phyloP scores from a whole-genome alignment of 306 rosid species.

The Purshia tridentata region DNA sequence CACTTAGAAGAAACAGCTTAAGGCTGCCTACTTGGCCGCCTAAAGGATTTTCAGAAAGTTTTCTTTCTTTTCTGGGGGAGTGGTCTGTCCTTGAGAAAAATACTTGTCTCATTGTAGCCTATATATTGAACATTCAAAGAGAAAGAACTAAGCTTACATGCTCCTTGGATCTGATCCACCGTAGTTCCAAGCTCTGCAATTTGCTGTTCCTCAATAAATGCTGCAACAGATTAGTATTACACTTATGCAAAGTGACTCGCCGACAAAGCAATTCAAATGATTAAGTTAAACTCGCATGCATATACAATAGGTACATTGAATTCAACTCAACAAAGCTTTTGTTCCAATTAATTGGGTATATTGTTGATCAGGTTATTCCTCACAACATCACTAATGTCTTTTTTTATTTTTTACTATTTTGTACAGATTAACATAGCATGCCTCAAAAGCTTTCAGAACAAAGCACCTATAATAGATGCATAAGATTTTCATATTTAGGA shows the following conservation, averaged over 20 bases:
- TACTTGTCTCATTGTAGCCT: background rate
- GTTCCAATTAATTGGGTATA: background rate
- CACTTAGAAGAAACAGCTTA: background rate
- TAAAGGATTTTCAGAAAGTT: background rate
- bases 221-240: slow-evolving; percentile 47
- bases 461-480: background rate
- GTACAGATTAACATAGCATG: background rate
- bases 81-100: background rate
- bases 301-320: background rate
- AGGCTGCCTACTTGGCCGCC: background rate
- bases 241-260: slow-evolving; percentile 18
- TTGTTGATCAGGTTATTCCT: background rate
- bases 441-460: background rate
- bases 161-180: slow-evolving; percentile 72
- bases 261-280: slow-evolving; percentile 21
- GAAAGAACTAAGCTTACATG: slow-evolving; percentile 59
- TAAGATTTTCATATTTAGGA: background rate
- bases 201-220: slow-evolving; percentile 64
- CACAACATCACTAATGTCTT: background rate
- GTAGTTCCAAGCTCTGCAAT: slow-evolving; percentile 57
- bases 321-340: background rate
- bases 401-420: background rate
- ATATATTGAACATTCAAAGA: slow-evolving; percentile 7
- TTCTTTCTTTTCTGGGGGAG: background rate
- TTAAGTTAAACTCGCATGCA: background rate